These are phyloP conservation scores for Vaccinium corymbosum DNA, from an alignment of 148 eudicot genomes.

Conservation along the genomic window DNA sequence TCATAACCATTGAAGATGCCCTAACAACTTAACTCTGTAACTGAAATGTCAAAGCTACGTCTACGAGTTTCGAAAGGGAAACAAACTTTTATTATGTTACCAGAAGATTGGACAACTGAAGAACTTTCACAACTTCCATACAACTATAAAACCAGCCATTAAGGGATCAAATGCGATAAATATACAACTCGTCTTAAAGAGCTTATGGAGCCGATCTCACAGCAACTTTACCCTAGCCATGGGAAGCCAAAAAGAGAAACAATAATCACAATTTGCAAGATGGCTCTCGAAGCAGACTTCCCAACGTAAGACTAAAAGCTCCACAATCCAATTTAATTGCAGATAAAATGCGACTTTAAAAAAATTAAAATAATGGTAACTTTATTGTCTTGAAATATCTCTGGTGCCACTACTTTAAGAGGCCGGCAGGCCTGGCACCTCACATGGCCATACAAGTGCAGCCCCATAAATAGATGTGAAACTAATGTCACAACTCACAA, in stretches of 20 bases:
- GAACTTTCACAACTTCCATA: background rate
- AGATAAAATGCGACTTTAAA: background rate
- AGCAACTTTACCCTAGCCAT: background rate
- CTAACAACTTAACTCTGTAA: background rate
- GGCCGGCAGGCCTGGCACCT: background rate
- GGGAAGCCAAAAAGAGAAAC: background rate
- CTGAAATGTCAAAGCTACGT: background rate
- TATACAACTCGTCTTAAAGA: background rate
- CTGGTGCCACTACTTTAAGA: too few species aligned
- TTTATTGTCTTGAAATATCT: background rate
- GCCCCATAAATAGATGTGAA: background rate
- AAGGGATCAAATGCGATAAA: background rate
- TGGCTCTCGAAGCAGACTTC: background rate
- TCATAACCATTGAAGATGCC: too few species aligned
- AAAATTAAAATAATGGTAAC: background rate
- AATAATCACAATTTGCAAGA: background rate
- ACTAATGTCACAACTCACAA: background rate
- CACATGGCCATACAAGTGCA: background rate
- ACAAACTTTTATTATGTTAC: background rate
- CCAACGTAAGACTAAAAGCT: background rate
- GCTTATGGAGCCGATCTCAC: background rate
- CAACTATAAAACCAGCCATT: background rate
- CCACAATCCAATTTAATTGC: background rate
- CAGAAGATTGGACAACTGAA: constrained; percentile 1
- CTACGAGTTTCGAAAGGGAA: background rate